Evolutionary conservation across 2,329 filamentous ascomycete species (phyloP), one percentile per base, ranked within the genome.

Genomic region (Colletotrichum sp.): DNA sequence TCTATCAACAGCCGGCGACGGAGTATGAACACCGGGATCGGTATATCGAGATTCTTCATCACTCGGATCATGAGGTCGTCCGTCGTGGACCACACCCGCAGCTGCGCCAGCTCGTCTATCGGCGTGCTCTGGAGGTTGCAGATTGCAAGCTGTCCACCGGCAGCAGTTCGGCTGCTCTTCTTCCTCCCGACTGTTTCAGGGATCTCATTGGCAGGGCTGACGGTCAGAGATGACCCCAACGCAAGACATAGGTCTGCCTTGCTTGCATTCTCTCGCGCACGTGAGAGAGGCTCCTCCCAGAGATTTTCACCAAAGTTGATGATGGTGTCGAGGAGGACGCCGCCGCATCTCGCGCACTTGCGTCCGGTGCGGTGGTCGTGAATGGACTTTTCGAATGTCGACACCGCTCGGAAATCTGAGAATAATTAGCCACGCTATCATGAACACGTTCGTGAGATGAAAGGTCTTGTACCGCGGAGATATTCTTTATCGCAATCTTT

Each of bases 41-140:
- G 71, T 2, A 86, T 73, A 0, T 77, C 80, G 3, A 88, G 81
- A 28, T 84, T 83, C 4, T 82, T 78, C 86, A 88, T 88, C 0
- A 88, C 81, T 2, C 78, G 77, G 0, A 76, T 75, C 84, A 88
- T 88, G 49, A 89, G 70, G 6, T 83, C 80, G 30, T 88, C 87
- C 0, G 84, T 79, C 60, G 81, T 83, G 0, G 84, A 79, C 73
- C 84, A 84, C 0, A 88, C 70, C 1, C 86, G 81, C 26, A 86
- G 26, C 5, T 80, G 78, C 0, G 83, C 79, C 0, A 85, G 70
- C 0, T 77, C 36, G 49, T 89, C 87, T 5, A 87, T 64, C 0
- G 85, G 85, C 6, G 87, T 89, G 1, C 81, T 80, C 68, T 89
- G 87, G 5, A 89, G 80, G 65, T 89, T 89, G 76, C 87, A 89